Conservation (phyloP, 2,329 filamentous ascomycete species). For the Aspergillus floridensis region DNA sequence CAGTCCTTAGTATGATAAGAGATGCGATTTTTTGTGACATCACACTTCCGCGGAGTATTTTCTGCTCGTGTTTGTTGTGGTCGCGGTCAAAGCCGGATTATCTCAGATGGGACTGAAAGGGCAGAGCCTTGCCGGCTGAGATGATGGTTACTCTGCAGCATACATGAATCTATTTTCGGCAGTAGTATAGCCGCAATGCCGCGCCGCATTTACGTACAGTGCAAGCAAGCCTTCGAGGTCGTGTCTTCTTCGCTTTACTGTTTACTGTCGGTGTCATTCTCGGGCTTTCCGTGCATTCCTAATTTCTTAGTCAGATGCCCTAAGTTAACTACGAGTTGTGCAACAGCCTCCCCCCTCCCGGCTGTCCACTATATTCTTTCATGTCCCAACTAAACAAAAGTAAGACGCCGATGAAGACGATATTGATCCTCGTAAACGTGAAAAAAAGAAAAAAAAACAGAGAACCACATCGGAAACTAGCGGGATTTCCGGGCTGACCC, state of each 20-base stretch:
- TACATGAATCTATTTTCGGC: neutral
- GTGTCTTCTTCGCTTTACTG: neutral
- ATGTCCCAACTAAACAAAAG: neutral
- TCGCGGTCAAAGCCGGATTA: neutral
- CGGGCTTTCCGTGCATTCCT: neutral
- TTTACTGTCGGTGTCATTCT: neutral
- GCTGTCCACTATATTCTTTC: neutral
- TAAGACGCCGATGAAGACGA: neutral
- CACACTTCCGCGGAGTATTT: neutral
- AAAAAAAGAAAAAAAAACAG: no score
- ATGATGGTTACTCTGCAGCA: conserved; percentile 4
- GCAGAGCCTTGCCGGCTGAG: conserved; percentile 7
- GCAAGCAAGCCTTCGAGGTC: neutral
- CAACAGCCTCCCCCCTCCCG: no score
- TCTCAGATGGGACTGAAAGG: conserved; percentile 2
- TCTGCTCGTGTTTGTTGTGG: neutral
- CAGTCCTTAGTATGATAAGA: neutral
- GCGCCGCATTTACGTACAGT: neutral
- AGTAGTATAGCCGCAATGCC: neutral
- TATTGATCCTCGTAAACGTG: neutral
- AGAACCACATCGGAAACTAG: neutral
- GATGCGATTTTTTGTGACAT: conserved; percentile 2
- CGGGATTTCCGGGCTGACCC: conserved; percentile 2
- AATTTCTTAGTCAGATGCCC: neutral
- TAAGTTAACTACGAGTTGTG: no score